phyloP scores from a whole-genome alignment of 1,284 basidiomycete species.

The Porogramme epimiltina region DNA sequence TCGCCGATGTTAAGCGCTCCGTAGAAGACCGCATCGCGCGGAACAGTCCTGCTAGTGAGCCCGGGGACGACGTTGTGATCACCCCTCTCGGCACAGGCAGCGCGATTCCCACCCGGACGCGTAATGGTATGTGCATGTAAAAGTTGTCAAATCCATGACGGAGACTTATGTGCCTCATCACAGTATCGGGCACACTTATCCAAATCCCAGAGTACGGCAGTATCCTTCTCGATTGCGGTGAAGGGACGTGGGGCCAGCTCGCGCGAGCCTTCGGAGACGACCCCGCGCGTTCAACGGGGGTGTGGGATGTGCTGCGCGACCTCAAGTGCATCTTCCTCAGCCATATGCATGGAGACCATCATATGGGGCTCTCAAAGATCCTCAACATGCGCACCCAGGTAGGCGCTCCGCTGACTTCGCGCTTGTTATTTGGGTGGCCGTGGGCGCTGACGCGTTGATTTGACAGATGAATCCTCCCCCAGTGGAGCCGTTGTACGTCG shows the following conservation, averaged over 20 bases:
- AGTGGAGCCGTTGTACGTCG: conserved; percentile 66
- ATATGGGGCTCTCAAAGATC: conserved; percentile 80
- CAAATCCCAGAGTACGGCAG: conserved; percentile 68
- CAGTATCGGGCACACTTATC: conserved; percentile 80
- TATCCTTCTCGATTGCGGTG: conserved; percentile 88
- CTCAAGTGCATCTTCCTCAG: conserved; percentile 85
- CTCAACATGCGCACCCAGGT: conserved; percentile 77
- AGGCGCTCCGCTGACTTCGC: conserved; percentile 22
- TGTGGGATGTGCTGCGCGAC: conserved; percentile 66
- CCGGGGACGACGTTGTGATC: conserved; percentile 70
- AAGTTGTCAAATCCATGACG: background rate
- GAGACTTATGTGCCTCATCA: background rate
- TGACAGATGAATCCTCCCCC: conserved; percentile 60
- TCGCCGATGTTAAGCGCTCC: conserved; percentile 9
- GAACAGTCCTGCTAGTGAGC: conserved; percentile 23
- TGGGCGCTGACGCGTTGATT: background rate
- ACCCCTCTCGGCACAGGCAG: conserved; percentile 90
- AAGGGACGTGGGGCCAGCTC: conserved; percentile 92
- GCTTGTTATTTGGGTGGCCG: conserved; percentile 4
- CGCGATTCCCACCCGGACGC: conserved; percentile 80
- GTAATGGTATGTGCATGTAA: conserved; percentile 65
- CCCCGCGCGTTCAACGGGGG: conserved; percentile 38
- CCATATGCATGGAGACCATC: conserved; percentile 94
- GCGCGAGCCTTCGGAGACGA: conserved; percentile 76
- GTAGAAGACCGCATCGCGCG: conserved; percentile 7